Evolutionary conservation across 2,329 filamentous ascomycete genomes (phyloP).

Genomic region (Erysiphe pulchra): DNA sequence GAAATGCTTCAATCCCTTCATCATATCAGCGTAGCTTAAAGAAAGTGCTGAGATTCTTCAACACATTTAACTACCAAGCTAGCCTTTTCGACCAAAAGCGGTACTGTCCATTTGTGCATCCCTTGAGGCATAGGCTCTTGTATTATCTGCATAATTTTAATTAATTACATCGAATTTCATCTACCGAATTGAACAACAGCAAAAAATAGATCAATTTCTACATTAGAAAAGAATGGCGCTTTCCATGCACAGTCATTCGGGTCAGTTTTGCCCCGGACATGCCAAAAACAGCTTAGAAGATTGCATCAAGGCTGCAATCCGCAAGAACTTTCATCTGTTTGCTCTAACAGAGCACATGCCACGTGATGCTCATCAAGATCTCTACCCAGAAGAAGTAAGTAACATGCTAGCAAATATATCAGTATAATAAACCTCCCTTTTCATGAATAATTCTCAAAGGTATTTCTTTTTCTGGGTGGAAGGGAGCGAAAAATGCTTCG

Average conservation of each 20-base stretch:
- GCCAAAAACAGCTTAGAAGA: constrained; percentile 67
- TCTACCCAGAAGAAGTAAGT: constrained; percentile 73
- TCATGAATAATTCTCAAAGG: neutral
- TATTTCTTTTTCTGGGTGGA: neutral
- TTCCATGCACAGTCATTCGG: constrained; percentile 93
- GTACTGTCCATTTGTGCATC: too few relatives aligned
- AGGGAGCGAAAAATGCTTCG: neutral
- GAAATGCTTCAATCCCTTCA: too few relatives aligned
- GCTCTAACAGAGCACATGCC: constrained; percentile 92
- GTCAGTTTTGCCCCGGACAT: constrained; percentile 84
- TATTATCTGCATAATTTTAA: too few relatives aligned
- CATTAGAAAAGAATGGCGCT: constrained; percentile 48
- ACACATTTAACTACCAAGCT: too few relatives aligned
- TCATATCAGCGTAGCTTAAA: too few relatives aligned
- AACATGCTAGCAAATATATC: too few relatives aligned
- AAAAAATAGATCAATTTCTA: neutral
- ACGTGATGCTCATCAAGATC: constrained; percentile 41
- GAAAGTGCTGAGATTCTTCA: too few relatives aligned
- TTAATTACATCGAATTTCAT: too few relatives aligned
- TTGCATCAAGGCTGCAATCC: constrained; percentile 55
- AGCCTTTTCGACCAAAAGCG: too few relatives aligned
- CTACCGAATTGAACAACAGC: too few relatives aligned
- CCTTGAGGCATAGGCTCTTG: too few relatives aligned
- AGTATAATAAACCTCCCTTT: too few relatives aligned
- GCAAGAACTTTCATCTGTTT: constrained; percentile 55